These are phyloP conservation scores for Penicillium sp. DNA, from an alignment of 2,329 filamentous ascomycete genomes.

Conservation along the genomic window DNA sequence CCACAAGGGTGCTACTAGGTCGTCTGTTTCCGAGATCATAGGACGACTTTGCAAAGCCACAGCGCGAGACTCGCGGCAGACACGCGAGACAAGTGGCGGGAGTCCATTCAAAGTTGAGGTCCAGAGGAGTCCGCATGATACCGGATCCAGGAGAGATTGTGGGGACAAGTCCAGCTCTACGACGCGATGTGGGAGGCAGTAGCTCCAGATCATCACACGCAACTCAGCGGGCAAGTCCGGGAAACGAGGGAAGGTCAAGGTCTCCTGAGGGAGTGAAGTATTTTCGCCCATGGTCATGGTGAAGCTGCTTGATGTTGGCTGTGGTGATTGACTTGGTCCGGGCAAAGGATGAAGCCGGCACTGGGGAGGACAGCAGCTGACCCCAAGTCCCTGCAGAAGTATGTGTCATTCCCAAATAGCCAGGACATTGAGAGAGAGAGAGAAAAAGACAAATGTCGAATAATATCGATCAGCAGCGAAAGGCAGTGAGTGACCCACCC, in stretches of 20 bases:
- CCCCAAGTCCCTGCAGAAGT: not conserved
- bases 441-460: not conserved
- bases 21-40: not conserved
- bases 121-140: not conserved
- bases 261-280: not conserved
- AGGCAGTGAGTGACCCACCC: not conserved
- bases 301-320: not conserved
- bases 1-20: not conserved
- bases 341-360: not conserved
- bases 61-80: constrained; percentile 1
- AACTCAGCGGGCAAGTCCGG: constrained; percentile 1
- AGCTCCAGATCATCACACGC: constrained; percentile 5
- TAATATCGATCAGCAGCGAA: not conserved
- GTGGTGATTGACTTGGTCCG: not conserved
- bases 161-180: not conserved
- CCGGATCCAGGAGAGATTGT: not conserved
- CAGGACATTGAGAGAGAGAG: not conserved
- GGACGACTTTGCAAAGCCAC: constrained; percentile 1
- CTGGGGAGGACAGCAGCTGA: not conserved
- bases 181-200: constrained; percentile 8
- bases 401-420: not conserved
- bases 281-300: not conserved
- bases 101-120: constrained; percentile 1
- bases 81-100: not conserved
- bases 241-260: not conserved